Evolutionary conservation across 495 filamentous ascomycete species (phyloP), one percentile per base, ranked within the genome.

Genomic region (Aspergillus avenaceus): DNA sequence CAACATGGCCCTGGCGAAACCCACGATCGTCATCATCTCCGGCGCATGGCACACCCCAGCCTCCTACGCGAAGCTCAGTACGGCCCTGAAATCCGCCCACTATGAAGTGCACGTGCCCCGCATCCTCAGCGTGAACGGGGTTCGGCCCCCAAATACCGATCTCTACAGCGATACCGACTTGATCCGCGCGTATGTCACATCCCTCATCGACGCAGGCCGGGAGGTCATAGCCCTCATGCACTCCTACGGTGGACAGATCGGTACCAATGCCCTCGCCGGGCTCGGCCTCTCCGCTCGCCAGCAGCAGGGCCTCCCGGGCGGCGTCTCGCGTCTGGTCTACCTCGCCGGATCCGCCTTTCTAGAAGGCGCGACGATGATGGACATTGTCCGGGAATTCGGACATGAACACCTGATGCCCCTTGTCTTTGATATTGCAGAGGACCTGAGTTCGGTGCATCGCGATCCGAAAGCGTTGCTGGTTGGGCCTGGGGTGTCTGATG

Each of bases 231-330:
- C 46, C 8, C 22, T 54, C 9, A 43, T 50, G 24, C 52, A 54
- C 18, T 49, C 52, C 6, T 54, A 54, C 46, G 40, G 52, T n/a
- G 52, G 46, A 0, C 46, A 49, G 22, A 41, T 54, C 18, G 52
- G 29, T 8, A 45, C 41, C 18, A 54, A 49, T 21, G 52, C 41
- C 21, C 40, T 54, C 13, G 28, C 8, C 8, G 52, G 52, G 9
- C 46, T 54, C 0, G 37, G 28, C 9, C 2, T 5, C 2, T 11
- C 12, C 3, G 24, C 38, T 4, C 44, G 51, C 21, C 12, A 18
- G 26, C 5, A 11, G 8, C 21, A 24, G 27, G 29, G 36, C 19
- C 38, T 28, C 1, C 1, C 37, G 13, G 47, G 47, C 16, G 47
- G 47, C 1, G 38, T 50, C 1, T 4, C 28, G 0, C 47, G 25